phyloP scores from a whole-genome alignment of 345 rosid genomes.

The Eucalyptus marginata region DNA sequence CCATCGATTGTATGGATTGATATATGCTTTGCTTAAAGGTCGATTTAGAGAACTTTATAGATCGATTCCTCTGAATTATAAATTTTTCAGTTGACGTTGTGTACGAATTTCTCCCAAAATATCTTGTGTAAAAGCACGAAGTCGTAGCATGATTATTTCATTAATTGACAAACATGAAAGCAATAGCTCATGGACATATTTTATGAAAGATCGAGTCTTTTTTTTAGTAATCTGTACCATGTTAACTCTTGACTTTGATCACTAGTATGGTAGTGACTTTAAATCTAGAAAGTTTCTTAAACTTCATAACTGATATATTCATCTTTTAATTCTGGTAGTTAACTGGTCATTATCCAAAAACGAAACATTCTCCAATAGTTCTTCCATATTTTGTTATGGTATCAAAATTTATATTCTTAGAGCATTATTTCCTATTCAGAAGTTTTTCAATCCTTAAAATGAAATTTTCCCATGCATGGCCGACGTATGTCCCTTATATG shows the following conservation, averaged over 20 bases:
- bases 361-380: background rate
- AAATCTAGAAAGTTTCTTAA: background rate
- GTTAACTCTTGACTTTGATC: too few species aligned
- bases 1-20: background rate
- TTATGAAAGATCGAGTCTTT: accelerated
- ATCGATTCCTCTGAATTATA: too few species aligned
- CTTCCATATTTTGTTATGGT: background rate
- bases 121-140: too few species aligned
- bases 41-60: too few species aligned
- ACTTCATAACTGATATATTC: background rate
- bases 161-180: background rate
- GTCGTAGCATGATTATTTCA: background rate
- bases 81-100: too few species aligned
- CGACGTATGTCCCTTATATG: background rate
- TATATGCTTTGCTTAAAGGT: too few species aligned
- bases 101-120: too few species aligned
- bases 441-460: background rate
- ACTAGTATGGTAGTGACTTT: background rate
- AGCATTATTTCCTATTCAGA: background rate
- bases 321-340: background rate
- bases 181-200: accelerated
- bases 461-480: background rate
- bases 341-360: too few species aligned
- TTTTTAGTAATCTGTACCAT: too few species aligned
- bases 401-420: background rate